phyloP scores from a whole-genome alignment of 2,329 filamentous ascomycete genomes.

The Colletotrichum lupini region DNA sequence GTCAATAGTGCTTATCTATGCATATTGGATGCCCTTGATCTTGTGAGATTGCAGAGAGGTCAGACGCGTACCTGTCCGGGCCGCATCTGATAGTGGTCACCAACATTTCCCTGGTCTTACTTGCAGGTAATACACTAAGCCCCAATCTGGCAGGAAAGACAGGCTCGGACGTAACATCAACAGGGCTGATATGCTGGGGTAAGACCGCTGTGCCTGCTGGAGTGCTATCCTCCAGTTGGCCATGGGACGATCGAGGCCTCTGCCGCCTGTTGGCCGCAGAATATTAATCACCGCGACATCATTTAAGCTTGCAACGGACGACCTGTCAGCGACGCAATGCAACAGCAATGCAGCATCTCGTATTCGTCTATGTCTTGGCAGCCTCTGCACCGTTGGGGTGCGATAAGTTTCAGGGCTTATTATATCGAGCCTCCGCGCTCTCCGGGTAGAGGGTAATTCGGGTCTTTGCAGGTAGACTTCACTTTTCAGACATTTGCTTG shows the following conservation, averaged over 20 bases:
- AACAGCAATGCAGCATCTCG: conserved; percentile 19
- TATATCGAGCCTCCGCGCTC: conserved; percentile 1
- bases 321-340: conserved; percentile 10
- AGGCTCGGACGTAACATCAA: conserved; percentile 6
- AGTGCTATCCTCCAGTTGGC: background rate
- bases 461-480: background rate
- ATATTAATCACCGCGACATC: background rate
- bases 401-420: background rate
- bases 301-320: background rate
- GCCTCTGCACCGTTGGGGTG: background rate
- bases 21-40: background rate
- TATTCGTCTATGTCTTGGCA: conserved; percentile 32
- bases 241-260: background rate
- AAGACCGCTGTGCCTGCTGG: background rate
- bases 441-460: no score
- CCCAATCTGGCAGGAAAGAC: conserved; percentile 15
- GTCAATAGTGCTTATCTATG: background rate
- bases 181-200: conserved; percentile 13
- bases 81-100: background rate
- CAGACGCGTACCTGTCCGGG: background rate
- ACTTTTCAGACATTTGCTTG: background rate
- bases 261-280: conserved; percentile 1
- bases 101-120: conserved; percentile 6
- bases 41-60: background rate
- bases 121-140: conserved; percentile 9